phyloP scores from a whole-genome alignment of 73 alveolate genomes.

The Durusdinium trenchii region DNA sequence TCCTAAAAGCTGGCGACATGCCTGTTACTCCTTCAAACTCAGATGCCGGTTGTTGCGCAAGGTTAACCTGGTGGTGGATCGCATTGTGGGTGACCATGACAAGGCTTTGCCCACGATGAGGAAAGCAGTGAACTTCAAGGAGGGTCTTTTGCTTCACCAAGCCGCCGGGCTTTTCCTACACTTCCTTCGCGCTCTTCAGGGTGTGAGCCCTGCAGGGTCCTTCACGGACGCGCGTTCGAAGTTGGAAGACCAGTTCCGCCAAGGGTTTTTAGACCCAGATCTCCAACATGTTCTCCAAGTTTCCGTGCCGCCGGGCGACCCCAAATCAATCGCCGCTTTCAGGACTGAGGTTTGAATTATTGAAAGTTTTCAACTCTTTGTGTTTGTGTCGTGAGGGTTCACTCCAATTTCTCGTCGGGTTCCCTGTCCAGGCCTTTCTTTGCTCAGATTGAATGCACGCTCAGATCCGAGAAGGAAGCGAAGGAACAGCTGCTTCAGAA shows the following conservation, averaged over 20 bases:
- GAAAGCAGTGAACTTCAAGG: neutral
- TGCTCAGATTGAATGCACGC: neutral
- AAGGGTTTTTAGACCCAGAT: neutral
- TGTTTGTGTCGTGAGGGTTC: no score
- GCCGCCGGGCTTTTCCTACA: neutral
- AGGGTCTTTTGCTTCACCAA: neutral
- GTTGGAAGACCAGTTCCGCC: neutral
- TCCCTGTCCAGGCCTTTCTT: neutral
- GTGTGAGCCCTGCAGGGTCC: neutral
- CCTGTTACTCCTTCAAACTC: no score
- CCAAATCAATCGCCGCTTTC: neutral
- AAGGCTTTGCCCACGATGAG: neutral
- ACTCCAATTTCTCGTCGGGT: no score
- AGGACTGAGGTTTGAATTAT: neutral
- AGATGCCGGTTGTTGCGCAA: no score
- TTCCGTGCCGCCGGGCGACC: neutral
- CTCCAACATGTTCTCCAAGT: neutral
- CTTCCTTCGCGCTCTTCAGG: neutral
- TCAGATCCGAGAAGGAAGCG: neutral
- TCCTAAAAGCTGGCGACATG: no score
- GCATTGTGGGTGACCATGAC: conserved; percentile 11
- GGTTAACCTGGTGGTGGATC: neutral
- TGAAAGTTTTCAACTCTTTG: no score
- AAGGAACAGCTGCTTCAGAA: neutral
- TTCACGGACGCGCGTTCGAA: neutral